phyloP scores from a whole-genome alignment of 495 filamentous ascomycete species.

The Articulospora tetracladia region DNA sequence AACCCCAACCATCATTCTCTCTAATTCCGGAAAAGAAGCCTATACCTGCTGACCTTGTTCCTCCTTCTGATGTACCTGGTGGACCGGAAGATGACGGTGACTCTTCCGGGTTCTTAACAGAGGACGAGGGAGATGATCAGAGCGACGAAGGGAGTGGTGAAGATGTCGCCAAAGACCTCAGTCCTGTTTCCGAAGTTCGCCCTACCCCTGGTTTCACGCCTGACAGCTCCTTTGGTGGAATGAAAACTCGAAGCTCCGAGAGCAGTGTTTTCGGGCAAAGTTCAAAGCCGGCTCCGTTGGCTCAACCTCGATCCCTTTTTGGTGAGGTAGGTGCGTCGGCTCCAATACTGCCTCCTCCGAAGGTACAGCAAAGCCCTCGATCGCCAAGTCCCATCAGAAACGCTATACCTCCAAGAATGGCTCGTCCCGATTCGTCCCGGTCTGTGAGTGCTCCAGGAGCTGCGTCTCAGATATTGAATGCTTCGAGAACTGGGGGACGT shows the following conservation, averaged over 20 bases:
- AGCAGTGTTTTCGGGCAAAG: slow-evolving; percentile 15
- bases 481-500: slow-evolving; percentile 10
- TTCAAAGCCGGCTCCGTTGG: slow-evolving; percentile 10
- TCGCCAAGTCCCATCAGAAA: slow-evolving; percentile 76
- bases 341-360: slow-evolving; percentile 54
- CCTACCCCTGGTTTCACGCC: slow-evolving; percentile 58
- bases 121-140: slow-evolving; percentile 37
- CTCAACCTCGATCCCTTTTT: slow-evolving; percentile 46
- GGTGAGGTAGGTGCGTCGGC: slow-evolving; percentile 53
- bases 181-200: slow-evolving; percentile 41
- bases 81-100: slow-evolving; percentile 32
- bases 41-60: slow-evolving; percentile 35
- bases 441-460: slow-evolving; percentile 55
- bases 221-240: slow-evolving; percentile 61
- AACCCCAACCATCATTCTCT: slow-evolving; percentile 20
- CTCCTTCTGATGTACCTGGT: slow-evolving; percentile 26
- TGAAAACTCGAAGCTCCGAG: slow-evolving; percentile 3
- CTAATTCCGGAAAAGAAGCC: slow-evolving; percentile 30
- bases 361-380: slow-evolving; percentile 56
- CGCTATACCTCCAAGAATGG: slow-evolving; percentile 38
- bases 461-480: slow-evolving; percentile 40
- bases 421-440: slow-evolving; percentile 48
- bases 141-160: slow-evolving; percentile 58
- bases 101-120: slow-evolving; percentile 26
- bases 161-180: slow-evolving; percentile 66